Base-by-base conservation (phyloP, 495 filamentous ascomycete genomes). In the Penicillium mononematosum region DNA sequence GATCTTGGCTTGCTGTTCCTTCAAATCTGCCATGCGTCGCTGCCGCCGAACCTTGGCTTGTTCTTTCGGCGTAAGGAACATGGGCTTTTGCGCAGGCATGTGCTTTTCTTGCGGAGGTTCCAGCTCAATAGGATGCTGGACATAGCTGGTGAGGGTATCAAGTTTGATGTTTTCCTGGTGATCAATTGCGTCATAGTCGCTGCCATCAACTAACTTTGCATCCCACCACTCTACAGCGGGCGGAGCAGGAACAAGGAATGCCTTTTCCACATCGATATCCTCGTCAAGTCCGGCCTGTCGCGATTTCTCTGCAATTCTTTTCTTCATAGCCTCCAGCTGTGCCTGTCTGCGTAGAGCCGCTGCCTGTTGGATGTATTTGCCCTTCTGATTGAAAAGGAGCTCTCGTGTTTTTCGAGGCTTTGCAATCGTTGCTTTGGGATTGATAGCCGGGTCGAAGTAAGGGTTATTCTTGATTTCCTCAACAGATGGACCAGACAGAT, bases 221-320 rank as follows among this genome's bases (percentile, higher is more conserved):
- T 99, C 94, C 95, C 95, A 98, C 95, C 95, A 99, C 72, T 99
- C 94, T 41, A 97, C 79, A 19, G 88, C 87, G 8, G 95, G 93
- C 1, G 94, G 93, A 29, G 81, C 81, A 58, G 90, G 85, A 32
- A 97, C 83, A 11, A 92, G 67, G 65, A 91, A 97, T 29, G 88
- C 85, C 71, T 95, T 96, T 70, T 98, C 93, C 45, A 87, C 84
- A 54, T 93, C 88, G 49, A 91, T 74, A 63, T 94, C 92, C 65
- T 98, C 95, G 64, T 98, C 92, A 58, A 97, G 85, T 50, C 91
- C 89, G 11, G 87, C 89, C 62, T 90, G 92, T 55, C 92, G 83
- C 22, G 91, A 86, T 59, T 86, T 83, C 56, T 88, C 89, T 0
- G 91, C 92, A 64, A 99, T 96, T 45, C 89, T 81, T 77, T 86